Base-by-base conservation (phyloP, 805 yeast species). In the Saccharomycopsis guyanensis region DNA sequence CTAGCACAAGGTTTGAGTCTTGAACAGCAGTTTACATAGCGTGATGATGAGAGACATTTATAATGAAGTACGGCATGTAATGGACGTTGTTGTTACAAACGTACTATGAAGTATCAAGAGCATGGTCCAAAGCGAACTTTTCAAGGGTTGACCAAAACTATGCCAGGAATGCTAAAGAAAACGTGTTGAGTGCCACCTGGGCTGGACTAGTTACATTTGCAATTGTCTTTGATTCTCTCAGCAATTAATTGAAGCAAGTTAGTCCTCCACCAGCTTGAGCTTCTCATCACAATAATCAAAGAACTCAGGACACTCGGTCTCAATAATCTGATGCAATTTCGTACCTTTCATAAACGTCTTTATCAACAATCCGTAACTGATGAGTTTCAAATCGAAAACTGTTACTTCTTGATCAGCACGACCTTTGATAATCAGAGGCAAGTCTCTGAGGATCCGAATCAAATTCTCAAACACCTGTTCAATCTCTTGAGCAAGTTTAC, bases 331-430 rank as follows among this genome's bases (percentile, higher is more conserved):
- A 16, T 27, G 43, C 13, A 37, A n/a, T 20, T 43, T 49, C 13
- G 43, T 41, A 10, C 34, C 47, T 20, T 27, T 18, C 25, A 50
- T 20, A 32, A 50, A 50, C n/a, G 27, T 13, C 19, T 45, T 38
- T n/a, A 50, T 47, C 15, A 40, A 44, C n/a, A 50, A 23, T n/a
- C 42, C 36, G 19, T 50, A 50, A 22, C 53, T 50, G 16, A 37
- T 20, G 15, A 50, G 20, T 18, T 50, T 50, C 15, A 38, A 31
- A 6, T 47, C 35, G 1, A 44, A 12, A 3, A 46, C 34, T n/a
- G 20, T 20, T 20, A 44, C 31, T n/a, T 37, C 15, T n/a, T 16
- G 29, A 10, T 19, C 23, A 5, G n/a, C 31, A 10, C 29, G 29
- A 6, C 10, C 10, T 10, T 10, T 6, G 23, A 37, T 4, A n/a